Percentiles rank a stretch among this genome's conserved stretches.
Evolutionary conservation across 2,329 filamentous ascomycete species (phyloP).

Genomic region (Onygenales sp.): DNA sequence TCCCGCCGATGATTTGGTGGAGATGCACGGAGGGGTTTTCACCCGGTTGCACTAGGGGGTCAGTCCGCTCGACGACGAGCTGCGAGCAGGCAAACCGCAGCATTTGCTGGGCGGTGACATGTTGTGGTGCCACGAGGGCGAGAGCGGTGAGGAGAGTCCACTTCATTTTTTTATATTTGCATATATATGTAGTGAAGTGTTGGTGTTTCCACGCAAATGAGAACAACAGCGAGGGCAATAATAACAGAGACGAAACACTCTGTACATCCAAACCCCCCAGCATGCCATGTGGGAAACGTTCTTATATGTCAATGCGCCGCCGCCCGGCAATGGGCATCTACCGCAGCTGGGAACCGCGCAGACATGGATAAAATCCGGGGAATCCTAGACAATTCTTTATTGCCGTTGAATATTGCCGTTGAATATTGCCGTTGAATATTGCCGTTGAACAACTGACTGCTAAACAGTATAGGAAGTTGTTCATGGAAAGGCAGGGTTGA

Average conservation of each 20-base stretch:
- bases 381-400: background rate
- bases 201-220: background rate
- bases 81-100: background rate
- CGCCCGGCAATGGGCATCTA: too few species aligned
- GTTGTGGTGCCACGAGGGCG: background rate
- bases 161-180: background rate
- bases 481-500: too few species aligned
- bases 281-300: too few species aligned
- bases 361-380: background rate
- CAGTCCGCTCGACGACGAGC: constrained; percentile 34
- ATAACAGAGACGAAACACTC: background rate
- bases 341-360: too few species aligned
- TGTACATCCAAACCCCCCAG: too few species aligned
- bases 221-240: background rate
- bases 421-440: background rate
- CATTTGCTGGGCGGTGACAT: background rate
- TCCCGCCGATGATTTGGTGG: constrained; percentile 40
- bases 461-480: background rate
- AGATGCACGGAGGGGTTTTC: constrained; percentile 36
- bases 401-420: background rate
- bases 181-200: background rate
- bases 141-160: background rate
- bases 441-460: background rate
- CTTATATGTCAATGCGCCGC: too few species aligned
- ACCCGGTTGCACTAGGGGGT: constrained; percentile 39